Conservation (phyloP, 2,329 filamentous ascomycete genomes). For the Pseudohalonectria lignicola region DNA sequence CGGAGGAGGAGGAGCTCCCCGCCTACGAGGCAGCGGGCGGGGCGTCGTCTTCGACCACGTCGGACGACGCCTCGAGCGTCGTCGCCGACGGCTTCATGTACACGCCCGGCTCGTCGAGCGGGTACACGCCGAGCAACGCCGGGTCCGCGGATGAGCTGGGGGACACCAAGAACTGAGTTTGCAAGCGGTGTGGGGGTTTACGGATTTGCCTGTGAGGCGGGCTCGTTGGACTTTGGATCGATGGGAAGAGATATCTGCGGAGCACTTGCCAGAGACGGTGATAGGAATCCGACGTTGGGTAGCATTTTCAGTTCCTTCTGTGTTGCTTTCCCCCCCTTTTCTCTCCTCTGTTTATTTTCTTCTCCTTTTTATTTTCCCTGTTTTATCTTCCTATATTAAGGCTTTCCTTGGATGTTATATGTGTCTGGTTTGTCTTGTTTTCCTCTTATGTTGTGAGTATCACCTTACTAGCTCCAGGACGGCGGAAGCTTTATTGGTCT, state of each 20-base stretch:
- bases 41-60: slow-evolving; percentile 7
- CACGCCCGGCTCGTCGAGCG: slow-evolving; percentile 17
- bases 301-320: background rate
- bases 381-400: background rate
- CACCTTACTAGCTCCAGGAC: no score
- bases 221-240: no score
- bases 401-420: background rate
- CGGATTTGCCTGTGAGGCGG: background rate
- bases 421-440: background rate
- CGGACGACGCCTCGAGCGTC: slow-evolving; percentile 18
- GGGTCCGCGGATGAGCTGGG: slow-evolving; percentile 10
- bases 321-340: background rate
- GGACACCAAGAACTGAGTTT: slow-evolving; percentile 12
- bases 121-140: slow-evolving; percentile 13
- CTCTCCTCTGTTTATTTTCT: background rate
- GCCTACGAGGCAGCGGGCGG: slow-evolving; percentile 24
- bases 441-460: no score
- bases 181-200: no score
- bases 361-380: background rate
- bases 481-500: background rate
- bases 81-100: slow-evolving; percentile 32
- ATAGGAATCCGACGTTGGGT: no score
- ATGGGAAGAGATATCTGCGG: no score
- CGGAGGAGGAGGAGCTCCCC: slow-evolving; percentile 27
- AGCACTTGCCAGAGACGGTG: background rate